Conservation (phyloP, 139 green algal species). For the Yamagishiella unicocca region DNA sequence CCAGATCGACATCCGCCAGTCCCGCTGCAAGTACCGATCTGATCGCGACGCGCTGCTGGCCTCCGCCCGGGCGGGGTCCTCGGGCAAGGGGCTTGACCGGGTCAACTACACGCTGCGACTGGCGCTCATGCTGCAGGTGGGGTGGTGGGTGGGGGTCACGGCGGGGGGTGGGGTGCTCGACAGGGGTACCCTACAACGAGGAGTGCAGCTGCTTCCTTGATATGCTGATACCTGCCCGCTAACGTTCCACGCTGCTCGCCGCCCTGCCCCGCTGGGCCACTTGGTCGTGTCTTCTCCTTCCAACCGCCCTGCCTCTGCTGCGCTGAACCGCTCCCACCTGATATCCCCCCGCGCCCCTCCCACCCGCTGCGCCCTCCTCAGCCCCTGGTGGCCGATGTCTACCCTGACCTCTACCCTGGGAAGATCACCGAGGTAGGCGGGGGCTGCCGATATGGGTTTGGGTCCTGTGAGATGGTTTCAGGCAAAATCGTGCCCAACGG, state of each 20-base stretch:
- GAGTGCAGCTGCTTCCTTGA: too few relatives aligned
- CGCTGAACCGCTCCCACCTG: background rate
- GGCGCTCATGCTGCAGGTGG: constrained; percentile 17
- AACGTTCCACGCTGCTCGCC: too few relatives aligned
- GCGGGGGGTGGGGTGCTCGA: background rate
- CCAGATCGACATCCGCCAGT: constrained; percentile 27
- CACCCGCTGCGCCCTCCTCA: background rate
- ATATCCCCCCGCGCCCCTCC: background rate
- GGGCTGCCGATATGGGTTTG: too few relatives aligned
- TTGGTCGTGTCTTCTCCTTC: too few relatives aligned
- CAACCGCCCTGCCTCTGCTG: too few relatives aligned
- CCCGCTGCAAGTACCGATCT: constrained; percentile 14
- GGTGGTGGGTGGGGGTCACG: background rate
- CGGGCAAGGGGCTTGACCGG: background rate
- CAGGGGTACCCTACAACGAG: too few relatives aligned
- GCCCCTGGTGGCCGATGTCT: background rate
- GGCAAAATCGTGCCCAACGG: too few relatives aligned
- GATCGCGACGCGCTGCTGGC: constrained; percentile 33
- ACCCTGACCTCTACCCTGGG: constrained; percentile 4
- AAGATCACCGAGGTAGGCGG: background rate
- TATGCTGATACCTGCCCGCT: too few relatives aligned
- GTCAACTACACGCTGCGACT: constrained; percentile 4
- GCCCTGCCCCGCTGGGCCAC: too few relatives aligned
- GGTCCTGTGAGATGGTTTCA: too few relatives aligned
- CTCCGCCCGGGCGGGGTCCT: background rate